Evolutionary conservation across 2,329 filamentous ascomycete species (phyloP), one percentile per base, ranked within the genome.

Genomic region (Pyricularia grisea): DNA sequence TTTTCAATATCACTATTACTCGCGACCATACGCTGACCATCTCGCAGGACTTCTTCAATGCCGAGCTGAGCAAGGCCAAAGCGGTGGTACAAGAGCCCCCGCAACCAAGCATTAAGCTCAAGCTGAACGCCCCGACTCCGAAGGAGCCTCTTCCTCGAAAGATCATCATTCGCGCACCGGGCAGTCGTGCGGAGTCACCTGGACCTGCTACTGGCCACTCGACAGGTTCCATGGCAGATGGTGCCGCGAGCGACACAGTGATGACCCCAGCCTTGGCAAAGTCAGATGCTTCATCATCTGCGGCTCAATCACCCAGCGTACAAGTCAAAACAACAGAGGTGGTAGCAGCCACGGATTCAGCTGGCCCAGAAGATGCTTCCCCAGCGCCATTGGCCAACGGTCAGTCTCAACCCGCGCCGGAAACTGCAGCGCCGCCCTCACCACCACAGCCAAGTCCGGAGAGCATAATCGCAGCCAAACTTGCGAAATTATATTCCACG

Each of bases 101-200:
- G 0, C 87, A 90, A 74, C 87, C 91, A 50, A 93, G 92, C 75
- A 91, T 96, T 74, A 96, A 93, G 78, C 83, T 97, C 69, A 94
- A 92, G 77, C 85, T 93, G 75, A 55, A 55, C 42, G 42, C 42
- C 20, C 42, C 42, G 11, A 83, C 85, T 63, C 77, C 78, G 28
- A 75, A 78, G 33, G 82, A 86, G 33, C 79, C 73, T 63, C 78
- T 80, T 70, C 77, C 82, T 10, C 89, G 88, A 77, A 91, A 88
- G 76, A 88, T 94, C 69, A 94, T 89, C 25, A 86, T 93, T 66
- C 90, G 89, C 71, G 88, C 87, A 10, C 86, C 85, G 73, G 83
- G 82, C 67, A 87, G 80, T 73, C 82, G 81, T 69, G 82, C 81
- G 27, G 84, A 82, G 60, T 87, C 86, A 30, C 85, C 85, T 7